Conservation (phyloP, 495 filamentous ascomycete species). For the Podospora australis region DNA sequence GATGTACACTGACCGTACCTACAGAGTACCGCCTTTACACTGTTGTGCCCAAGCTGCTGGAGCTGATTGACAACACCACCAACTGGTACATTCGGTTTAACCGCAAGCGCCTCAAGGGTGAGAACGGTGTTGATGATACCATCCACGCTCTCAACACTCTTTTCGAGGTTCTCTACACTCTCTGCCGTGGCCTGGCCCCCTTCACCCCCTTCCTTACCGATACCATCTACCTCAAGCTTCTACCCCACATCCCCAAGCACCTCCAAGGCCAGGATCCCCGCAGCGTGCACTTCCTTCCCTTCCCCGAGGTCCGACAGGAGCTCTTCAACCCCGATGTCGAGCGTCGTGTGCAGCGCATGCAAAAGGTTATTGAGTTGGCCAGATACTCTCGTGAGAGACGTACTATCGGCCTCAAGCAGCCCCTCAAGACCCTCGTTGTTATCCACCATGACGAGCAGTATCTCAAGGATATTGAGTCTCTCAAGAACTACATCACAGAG, state of each 20-base stretch:
- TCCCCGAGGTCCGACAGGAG: conserved; percentile 80
- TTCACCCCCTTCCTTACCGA: conserved; percentile 96
- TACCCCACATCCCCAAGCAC: conserved; percentile 53
- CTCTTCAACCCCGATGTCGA: conserved; percentile 85
- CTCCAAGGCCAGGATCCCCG: conserved; percentile 64
- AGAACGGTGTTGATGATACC: conserved; percentile 75
- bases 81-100: conserved; percentile 99
- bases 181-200: conserved; percentile 79
- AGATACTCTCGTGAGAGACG: conserved; percentile 81
- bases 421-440: conserved; percentile 81
- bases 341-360: conserved; percentile 83
- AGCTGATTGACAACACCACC: conserved; percentile 88
- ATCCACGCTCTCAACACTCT: conserved; percentile 87
- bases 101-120: conserved; percentile 89
- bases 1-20: conserved; percentile 8
- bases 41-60: conserved; percentile 82
- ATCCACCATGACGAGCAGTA: conserved; percentile 83
- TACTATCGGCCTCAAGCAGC: conserved; percentile 79
- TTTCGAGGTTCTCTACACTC: conserved; percentile 91
- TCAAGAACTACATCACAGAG: conserved; percentile 78
- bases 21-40: conserved; percentile 81
- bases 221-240: conserved; percentile 83
- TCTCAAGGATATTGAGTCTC: conserved; percentile 76
- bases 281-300: conserved; percentile 87
- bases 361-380: conserved; percentile 86